Percentiles rank a stretch among this genome's conserved stretches.
phyloP scores from a whole-genome alignment of 2,329 filamentous ascomycete species.

The Colletotrichum costaricense region DNA sequence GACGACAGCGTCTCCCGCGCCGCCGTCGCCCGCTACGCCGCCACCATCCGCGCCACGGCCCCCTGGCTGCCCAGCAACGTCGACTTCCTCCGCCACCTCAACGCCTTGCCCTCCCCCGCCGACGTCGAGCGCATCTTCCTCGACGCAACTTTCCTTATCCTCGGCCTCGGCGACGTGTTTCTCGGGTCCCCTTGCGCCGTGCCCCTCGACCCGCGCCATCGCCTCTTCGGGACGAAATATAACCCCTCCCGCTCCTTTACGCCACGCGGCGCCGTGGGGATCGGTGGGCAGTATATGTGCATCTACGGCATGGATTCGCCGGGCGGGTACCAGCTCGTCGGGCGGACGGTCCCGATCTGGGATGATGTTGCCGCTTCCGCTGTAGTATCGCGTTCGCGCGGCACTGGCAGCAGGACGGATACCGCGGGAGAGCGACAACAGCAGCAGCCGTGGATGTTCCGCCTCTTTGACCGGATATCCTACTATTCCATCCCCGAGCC shows the following conservation, averaged over 20 bases:
- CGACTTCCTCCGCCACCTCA: conserved; percentile 57
- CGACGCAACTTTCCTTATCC: conserved; percentile 49
- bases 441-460: conserved; percentile 42
- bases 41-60: conserved; percentile 70
- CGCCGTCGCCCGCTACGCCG: conserved; percentile 69
- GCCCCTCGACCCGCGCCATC: conserved; percentile 47
- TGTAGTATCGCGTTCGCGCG: not conserved
- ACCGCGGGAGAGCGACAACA: not conserved
- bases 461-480: conserved; percentile 46
- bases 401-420: no score
- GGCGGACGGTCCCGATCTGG: conserved; percentile 49
- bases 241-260: conserved; percentile 51
- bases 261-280: conserved; percentile 48
- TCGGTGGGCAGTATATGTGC: conserved; percentile 51
- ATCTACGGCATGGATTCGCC: conserved; percentile 52
- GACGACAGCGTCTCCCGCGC: conserved; percentile 54
- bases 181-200: conserved; percentile 50
- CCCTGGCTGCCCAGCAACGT: conserved; percentile 73
- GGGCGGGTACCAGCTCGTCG: conserved; percentile 51
- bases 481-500: conserved; percentile 45
- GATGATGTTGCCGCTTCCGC: conserved; percentile 37
- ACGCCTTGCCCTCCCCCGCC: conserved; percentile 41
- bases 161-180: conserved; percentile 54
- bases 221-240: conserved; percentile 51
- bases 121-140: conserved; percentile 41